Percentiles rank a stretch among this genome's conserved stretches.
Evolutionary conservation across 495 filamentous ascomycete species (phyloP).

Genomic region (Lasiosphaeria ovina): DNA sequence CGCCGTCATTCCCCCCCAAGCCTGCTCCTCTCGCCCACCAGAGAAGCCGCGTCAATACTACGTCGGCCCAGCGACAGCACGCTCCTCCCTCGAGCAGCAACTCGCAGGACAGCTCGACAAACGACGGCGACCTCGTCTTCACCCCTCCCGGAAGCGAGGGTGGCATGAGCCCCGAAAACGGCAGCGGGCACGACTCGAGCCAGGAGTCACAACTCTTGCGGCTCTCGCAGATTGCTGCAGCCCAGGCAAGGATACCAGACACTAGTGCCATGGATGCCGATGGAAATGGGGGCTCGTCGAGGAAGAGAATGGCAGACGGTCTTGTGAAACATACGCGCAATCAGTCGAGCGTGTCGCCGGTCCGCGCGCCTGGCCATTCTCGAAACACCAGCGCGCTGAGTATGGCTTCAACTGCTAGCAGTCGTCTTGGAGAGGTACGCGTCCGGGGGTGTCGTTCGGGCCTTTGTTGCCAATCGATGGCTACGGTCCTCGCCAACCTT

Average conservation of each 20-base stretch:
- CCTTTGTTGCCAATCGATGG: not conserved
- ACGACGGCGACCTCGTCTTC: slow-evolving; percentile 44
- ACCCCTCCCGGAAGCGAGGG: slow-evolving; percentile 49
- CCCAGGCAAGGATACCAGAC: slow-evolving; percentile 46
- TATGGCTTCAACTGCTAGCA: slow-evolving; percentile 53
- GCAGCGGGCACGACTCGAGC: slow-evolving; percentile 38
- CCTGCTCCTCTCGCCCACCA: slow-evolving; percentile 1
- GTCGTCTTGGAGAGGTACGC: slow-evolving; percentile 73
- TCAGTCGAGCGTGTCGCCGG: slow-evolving; percentile 38
- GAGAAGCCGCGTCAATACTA: not conserved
- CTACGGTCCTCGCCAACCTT: not conserved
- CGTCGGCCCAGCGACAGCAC: slow-evolving; percentile 20
- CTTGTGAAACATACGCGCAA: slow-evolving; percentile 52
- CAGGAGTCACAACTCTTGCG: slow-evolving; percentile 52
- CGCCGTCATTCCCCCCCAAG: slow-evolving; percentile 5
- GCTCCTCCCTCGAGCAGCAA: slow-evolving; percentile 38
- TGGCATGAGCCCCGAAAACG: slow-evolving; percentile 35
- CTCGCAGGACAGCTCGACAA: slow-evolving; percentile 43
- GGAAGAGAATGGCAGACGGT: slow-evolving; percentile 66
- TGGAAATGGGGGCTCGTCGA: slow-evolving; percentile 33
- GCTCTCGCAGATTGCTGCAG: slow-evolving; percentile 53
- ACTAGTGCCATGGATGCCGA: slow-evolving; percentile 17
- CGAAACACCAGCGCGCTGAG: slow-evolving; percentile 64
- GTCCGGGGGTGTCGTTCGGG: slow-evolving; percentile 1
- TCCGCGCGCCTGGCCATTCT: slow-evolving; percentile 54